Conservation (phyloP, 805 yeast genomes). For the Geotrichum ghanense region DNA sequence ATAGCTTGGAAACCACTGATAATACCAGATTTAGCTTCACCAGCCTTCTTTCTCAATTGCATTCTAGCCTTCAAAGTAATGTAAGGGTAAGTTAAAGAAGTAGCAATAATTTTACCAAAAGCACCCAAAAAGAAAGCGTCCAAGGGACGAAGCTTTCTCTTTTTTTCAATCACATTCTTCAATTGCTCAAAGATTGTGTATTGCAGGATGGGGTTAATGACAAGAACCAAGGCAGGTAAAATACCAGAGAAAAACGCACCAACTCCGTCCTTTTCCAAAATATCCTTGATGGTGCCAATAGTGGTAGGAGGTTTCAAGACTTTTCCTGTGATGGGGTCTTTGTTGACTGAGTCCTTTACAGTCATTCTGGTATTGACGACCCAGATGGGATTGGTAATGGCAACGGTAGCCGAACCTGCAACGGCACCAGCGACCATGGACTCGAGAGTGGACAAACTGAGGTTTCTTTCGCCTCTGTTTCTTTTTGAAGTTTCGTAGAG, state of each 20-base stretch:
- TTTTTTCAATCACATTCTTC: conserved; percentile 50
- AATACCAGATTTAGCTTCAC: conserved; percentile 14
- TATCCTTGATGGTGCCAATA: conserved; percentile 45
- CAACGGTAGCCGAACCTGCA: conserved; percentile 78
- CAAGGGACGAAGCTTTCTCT: conserved; percentile 45
- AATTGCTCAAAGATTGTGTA: conserved; percentile 83
- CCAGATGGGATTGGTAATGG: conserved; percentile 85
- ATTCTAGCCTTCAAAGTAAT: conserved; percentile 73
- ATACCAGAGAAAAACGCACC: conserved; percentile 71
- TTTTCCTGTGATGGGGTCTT: conserved; percentile 19
- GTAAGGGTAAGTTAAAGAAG: conserved; percentile 81
- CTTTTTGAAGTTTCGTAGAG: conserved; percentile 14
- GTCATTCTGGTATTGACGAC: conserved; percentile 88
- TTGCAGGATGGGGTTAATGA: conserved; percentile 81
- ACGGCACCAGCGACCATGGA: conserved; percentile 69
- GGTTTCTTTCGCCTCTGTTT: conserved; percentile 26
- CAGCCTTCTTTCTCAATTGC: conserved; percentile 47
- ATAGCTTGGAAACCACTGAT: conserved; percentile 39
- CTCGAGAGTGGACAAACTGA: conserved; percentile 40
- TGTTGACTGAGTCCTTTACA: conserved; percentile 31
- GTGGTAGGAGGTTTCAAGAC: conserved; percentile 28
- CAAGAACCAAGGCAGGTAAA: conserved; percentile 77
- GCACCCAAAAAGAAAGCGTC: conserved; percentile 87
- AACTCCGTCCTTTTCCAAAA: conserved; percentile 61
- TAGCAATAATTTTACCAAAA: conserved; percentile 80